Evolutionary conservation across 2,329 filamentous ascomycete species (phyloP), one percentile per base, ranked within the genome.

Genomic region (Coniochaeta pulveracea): DNA sequence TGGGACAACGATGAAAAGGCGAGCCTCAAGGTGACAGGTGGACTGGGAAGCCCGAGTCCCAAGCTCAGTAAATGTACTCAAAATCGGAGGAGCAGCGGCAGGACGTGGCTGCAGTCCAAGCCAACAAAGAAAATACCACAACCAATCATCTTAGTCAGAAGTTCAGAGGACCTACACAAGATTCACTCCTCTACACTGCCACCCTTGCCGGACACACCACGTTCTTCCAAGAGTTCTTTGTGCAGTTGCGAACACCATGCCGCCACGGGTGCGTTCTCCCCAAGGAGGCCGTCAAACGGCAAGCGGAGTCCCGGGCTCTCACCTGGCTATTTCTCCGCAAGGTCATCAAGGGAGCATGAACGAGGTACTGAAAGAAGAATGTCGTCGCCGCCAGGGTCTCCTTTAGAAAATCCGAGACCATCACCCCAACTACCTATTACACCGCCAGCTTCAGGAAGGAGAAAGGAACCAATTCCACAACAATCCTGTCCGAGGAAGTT

Each of bases 211-310:
- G 52, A 47, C 22, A 50, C 47, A 23, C 47, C 46, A 17, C 43
- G 43, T 26, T 45, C 47, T 11, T 48, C 63, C 16, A 54, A 53
- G 28, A 63, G 56, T 41, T 68, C 65, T 48, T 59, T 66, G 45
- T 62, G 57, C 43, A 63, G 56, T 40, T 60, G 49, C 36, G 57
- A 65, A 25, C 52, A 49, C 41, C 50, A 56, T 43, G 45, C 34
- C n/a, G 35, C 35, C 14, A 42, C 36, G 26, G 38, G 40, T 15
- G 36, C 38, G 15, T 39, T 41, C 14, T 37, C 43, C 16, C 40
- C 43, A 17, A 19, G 21, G 16, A 37, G 19, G 10, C 40, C 38
- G 10, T 38, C 39, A 6, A 32, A 38, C 23, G n/a, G n/a, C n/a
- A n/a, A n/a, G n/a, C n/a, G 32, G 29, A 27, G 32, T 38, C 28